Evolutionary conservation across 2,329 filamentous ascomycete species (phyloP).

Genomic region (Pleomassaria siparia): DNA sequence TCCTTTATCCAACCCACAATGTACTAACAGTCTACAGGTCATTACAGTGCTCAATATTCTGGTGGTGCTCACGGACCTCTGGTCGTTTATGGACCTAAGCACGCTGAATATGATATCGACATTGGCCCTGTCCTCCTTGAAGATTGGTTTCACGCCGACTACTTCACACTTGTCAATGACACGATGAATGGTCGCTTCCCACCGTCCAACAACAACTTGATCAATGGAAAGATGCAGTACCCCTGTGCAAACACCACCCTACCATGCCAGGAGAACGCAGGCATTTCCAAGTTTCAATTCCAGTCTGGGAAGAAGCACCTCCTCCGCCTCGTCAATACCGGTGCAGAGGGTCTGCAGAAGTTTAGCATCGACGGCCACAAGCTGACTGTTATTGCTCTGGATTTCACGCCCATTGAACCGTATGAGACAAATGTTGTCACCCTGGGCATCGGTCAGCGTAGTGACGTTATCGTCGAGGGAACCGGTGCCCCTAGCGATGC

Average conservation of each 20-base stretch:
- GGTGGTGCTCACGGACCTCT: conserved; percentile 30
- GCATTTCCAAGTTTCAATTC: conserved; percentile 39
- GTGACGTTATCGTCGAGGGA: conserved; percentile 34
- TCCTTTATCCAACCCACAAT: no score
- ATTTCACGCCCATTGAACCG: conserved; percentile 43
- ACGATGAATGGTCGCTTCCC: conserved; percentile 12
- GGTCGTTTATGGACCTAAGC: conserved; percentile 28
- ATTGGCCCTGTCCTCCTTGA: conserved; percentile 27
- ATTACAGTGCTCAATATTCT: conserved; percentile 33
- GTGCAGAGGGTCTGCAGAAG: conserved; percentile 37
- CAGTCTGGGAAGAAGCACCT: conserved; percentile 43
- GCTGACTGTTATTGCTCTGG: conserved; percentile 42
- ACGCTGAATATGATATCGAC: conserved; percentile 27
- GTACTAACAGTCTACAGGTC: conserved; percentile 8
- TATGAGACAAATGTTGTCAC: conserved; percentile 41
- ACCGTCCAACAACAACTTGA: conserved; percentile 25
- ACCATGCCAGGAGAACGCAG: conserved; percentile 20
- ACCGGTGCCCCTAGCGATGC: conserved; percentile 23
- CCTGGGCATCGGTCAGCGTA: conserved; percentile 40
- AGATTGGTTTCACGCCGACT: conserved; percentile 20
- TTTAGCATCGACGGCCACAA: conserved; percentile 45
- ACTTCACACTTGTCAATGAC: conserved; percentile 9
- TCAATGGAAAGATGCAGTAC: conserved; percentile 32
- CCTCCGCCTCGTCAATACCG: conserved; percentile 44
- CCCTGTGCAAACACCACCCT: conserved; percentile 21